Conservation (phyloP, 139 green algal genomes). For the Volvox africanus region DNA sequence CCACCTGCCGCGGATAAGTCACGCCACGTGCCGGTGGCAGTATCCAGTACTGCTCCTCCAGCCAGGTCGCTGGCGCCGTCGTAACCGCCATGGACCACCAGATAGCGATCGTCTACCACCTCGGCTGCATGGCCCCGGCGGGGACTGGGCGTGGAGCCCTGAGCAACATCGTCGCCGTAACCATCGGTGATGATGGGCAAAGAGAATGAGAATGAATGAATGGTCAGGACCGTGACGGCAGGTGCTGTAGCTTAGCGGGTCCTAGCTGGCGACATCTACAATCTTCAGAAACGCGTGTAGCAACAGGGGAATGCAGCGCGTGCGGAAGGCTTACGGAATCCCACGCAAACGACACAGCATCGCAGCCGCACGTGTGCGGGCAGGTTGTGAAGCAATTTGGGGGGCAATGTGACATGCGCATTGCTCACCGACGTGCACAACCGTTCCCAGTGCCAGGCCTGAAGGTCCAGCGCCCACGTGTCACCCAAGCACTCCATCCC, state of each 20-base stretch:
- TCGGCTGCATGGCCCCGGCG: constrained; percentile 53
- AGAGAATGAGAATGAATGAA: no score
- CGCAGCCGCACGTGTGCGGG: no score
- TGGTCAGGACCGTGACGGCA: no score
- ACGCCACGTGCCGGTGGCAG: constrained; percentile 47
- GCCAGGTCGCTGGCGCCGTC: constrained; percentile 50
- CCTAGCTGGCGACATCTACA: no score
- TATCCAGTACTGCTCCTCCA: constrained; percentile 62
- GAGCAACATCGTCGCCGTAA: background rate
- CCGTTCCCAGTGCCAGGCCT: constrained; percentile 60
- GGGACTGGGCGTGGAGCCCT: constrained; percentile 44
- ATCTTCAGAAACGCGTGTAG: no score
- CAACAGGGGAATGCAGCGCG: no score
- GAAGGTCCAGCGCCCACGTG: constrained; percentile 62
- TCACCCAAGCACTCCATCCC: constrained; percentile 53
- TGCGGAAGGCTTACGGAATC: no score
- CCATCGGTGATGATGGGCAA: no score
- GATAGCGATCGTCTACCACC: constrained; percentile 58
- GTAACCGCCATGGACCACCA: constrained; percentile 70
- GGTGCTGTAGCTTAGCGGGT: no score
- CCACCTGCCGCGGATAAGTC: constrained; percentile 45
- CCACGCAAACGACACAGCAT: no score
- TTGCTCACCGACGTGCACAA: constrained; percentile 9
- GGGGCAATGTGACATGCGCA: no score
- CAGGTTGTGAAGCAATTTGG: no score